A percentile compares a stretch with the other conserved stretches of the same genome.
Conservation (phyloP, 176 grass and related monocot species). For the Oropetium thomaeum region DNA sequence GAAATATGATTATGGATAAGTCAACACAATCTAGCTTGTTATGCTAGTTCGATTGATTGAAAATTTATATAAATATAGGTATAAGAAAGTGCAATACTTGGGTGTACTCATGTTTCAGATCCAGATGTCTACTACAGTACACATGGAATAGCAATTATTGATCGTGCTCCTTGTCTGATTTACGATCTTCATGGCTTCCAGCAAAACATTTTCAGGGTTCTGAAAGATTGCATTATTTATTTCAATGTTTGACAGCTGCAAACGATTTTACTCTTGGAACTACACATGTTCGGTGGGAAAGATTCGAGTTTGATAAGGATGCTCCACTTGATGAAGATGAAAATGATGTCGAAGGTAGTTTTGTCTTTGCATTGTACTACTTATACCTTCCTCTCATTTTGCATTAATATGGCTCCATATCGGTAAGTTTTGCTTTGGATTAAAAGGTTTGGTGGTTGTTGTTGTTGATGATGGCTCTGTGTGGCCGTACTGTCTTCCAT, state of each 20-base stretch:
- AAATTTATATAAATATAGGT: not conserved
- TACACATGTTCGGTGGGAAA: slow-evolving; percentile 63
- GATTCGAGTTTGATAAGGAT: slow-evolving; percentile 93
- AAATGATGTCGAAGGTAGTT: slow-evolving; percentile 61
- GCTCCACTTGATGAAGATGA: slow-evolving; percentile 84
- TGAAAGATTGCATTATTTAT: slow-evolving; percentile 1
- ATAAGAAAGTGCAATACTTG: not conserved
- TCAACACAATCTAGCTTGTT: not conserved
- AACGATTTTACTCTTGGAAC: slow-evolving; percentile 73
- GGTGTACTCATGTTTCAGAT: not conserved
- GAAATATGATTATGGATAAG: not conserved
- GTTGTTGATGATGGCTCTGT: too few relatives aligned
- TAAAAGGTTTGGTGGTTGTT: too few relatives aligned
- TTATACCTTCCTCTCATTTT: not conserved
- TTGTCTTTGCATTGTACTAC: not conserved
- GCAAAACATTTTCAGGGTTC: not conserved
- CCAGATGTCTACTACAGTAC: slow-evolving; percentile 12
- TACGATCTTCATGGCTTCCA: not conserved
- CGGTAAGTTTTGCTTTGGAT: too few relatives aligned
- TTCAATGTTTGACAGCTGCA: slow-evolving; percentile 53
- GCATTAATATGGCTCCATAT: slow-evolving; percentile 8
- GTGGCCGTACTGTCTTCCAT: not conserved
- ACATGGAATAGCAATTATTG: not conserved
- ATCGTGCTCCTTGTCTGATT: not conserved
- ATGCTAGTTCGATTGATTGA: not conserved